Evolutionary conservation across 768 basidiomycete species (phyloP).

Genomic region (Rubroboletus pulcherrimus): DNA sequence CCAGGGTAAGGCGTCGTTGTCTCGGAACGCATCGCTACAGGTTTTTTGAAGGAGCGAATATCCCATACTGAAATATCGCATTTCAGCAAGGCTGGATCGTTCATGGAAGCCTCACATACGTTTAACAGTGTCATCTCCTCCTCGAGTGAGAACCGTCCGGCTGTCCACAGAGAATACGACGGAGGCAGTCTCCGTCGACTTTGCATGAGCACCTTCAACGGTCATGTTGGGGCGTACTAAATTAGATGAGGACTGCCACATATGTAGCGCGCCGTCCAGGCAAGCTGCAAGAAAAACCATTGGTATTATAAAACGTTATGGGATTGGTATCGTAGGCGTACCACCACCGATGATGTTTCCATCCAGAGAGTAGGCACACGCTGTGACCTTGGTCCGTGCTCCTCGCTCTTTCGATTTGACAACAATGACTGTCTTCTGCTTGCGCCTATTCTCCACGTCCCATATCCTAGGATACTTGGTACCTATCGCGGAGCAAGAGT

Average conservation of each 20-base stretch:
- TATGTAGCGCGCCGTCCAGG: conserved; percentile 85
- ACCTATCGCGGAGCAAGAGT: neutral
- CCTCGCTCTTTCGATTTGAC: conserved; percentile 96
- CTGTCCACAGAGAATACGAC: conserved; percentile 88
- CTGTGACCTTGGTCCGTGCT: conserved; percentile 84
- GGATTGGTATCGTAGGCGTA: conserved; percentile 35
- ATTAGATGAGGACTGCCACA: conserved; percentile 92
- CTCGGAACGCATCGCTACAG: conserved; percentile 61
- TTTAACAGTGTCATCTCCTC: conserved; percentile 95
- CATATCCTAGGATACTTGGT: conserved; percentile 63
- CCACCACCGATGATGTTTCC: conserved; percentile 89
- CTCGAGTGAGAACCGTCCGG: conserved; percentile 78
- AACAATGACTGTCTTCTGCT: conserved; percentile 94
- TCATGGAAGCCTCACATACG: conserved; percentile 49
- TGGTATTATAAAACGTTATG: neutral
- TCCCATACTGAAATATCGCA: conserved; percentile 76
- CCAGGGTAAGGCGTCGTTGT: conserved; percentile 81
- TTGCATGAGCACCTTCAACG: conserved; percentile 83
- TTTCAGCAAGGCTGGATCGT: neutral
- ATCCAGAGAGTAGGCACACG: conserved; percentile 85
- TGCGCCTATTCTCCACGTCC: conserved; percentile 88
- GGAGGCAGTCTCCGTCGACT: conserved; percentile 83
- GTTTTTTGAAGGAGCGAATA: conserved; percentile 84
- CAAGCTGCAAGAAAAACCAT: conserved; percentile 52
- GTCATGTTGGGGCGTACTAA: conserved; percentile 88